These are phyloP conservation scores for Haematococcus lacustris DNA, from an alignment of 139 green algal genomes.

Conservation along the genomic window DNA sequence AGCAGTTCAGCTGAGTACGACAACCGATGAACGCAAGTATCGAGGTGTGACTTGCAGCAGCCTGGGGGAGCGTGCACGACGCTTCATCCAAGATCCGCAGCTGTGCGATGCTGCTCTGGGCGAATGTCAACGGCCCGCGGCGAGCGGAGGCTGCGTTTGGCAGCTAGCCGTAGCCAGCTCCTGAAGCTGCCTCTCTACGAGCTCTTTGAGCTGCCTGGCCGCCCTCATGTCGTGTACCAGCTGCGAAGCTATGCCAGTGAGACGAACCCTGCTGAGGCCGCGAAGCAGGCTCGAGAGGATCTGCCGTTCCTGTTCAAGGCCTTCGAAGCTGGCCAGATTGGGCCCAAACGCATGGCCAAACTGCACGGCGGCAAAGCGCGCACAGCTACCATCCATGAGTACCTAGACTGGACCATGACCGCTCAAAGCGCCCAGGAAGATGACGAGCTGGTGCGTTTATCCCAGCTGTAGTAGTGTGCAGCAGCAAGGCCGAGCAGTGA, in stretches of 20 bases:
- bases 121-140: not conserved
- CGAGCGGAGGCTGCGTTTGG: not conserved
- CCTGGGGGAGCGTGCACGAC: no score
- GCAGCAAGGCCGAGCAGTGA: not conserved
- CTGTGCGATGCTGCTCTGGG: no score
- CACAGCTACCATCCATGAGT: conserved; percentile 88
- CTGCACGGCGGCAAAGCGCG: conserved; percentile 57
- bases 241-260: conserved; percentile 43
- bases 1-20: no score
- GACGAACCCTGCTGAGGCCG: conserved; percentile 15
- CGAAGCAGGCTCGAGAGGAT: conserved; percentile 46
- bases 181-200: conserved; percentile 36
- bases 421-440: conserved; percentile 49
- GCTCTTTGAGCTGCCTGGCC: conserved; percentile 64
- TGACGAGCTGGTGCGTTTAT: conserved; percentile 50
- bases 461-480: not conserved
- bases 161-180: not conserved
- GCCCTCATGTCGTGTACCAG: conserved; percentile 61
- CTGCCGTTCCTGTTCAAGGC: conserved; percentile 86
- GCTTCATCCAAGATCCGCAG: no score
- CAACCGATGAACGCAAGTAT: no score
- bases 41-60: no score
- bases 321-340: conserved; percentile 78
- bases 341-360: conserved; percentile 49
- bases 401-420: conserved; percentile 91